Base-by-base conservation (phyloP, 2,329 filamentous ascomycete genomes). In the Monascus ruber region DNA sequence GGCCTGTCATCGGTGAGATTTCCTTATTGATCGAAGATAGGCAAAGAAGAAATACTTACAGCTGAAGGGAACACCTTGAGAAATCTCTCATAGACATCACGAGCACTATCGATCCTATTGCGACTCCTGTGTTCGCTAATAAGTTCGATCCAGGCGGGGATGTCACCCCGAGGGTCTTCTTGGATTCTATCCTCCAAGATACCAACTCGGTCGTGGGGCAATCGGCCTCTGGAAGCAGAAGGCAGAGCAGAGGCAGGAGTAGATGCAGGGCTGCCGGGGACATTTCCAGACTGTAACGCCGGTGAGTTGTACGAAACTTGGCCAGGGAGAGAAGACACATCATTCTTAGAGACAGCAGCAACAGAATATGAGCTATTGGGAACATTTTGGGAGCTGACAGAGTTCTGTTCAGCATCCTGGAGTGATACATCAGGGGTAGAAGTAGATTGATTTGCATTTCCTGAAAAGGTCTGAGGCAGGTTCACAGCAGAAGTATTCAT, bases 121-220 rank as follows among this genome's bases (percentile, higher is more conserved):
- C 83, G 84, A 54, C 77, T 80, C 51, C 82, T 82, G 61, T 94
- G 78, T 58, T 95, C 86, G 49, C 77, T 76, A 58, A 98, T 89
- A 57, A 98, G 72, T 48, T 77, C 76, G 53, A 93, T 68, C 91
- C 91, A 98, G 27, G 89, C 86, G 59, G 91, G 84, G 63, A 91
- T 77, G 52, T 95, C 88, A 55, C 89, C 91, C 53, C 86, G 83
- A 10, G 89, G 85, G 57, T 98, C 91, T 55, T 95, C 85, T 58
- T 83, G 81, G 60, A 96, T 83, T 56, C 89, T 81, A 60, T 91
- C 85, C 68, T 98, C 89, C 55, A 96, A 72, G 42, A 88, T 76
- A 42, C 82, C 79, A 51, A 89, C 73, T 47, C 76, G 76, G 64
- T 94, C 83, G 64, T 81, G 76, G 40, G 82, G 77, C 46, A 82